Conservation (phyloP, 352 stramenopile genomes). For the Globisporangium nodosum region DNA sequence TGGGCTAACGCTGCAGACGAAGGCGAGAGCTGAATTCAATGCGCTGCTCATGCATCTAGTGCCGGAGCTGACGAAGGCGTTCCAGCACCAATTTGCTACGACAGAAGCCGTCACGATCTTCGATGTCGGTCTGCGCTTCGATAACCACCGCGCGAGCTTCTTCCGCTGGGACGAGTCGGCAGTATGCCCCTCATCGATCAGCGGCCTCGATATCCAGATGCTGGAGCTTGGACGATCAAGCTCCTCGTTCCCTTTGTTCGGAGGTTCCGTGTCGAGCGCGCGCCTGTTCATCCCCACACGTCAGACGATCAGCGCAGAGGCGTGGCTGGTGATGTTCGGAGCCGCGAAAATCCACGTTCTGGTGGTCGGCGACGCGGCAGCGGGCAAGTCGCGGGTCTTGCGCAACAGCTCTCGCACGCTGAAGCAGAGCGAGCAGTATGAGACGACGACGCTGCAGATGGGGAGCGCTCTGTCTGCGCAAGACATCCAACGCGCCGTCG, state of each 20-base stretch:
- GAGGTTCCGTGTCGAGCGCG: constrained; percentile 8
- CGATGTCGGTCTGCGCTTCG: constrained; percentile 32
- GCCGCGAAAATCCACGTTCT: constrained; percentile 38
- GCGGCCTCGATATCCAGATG: constrained; percentile 21
- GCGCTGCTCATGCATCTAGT: constrained; percentile 15
- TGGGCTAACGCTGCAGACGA: constrained; percentile 22
- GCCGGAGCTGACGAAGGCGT: constrained; percentile 19
- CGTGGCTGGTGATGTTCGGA: constrained; percentile 33
- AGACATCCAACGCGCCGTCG: constrained; percentile 35
- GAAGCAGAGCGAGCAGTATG: constrained; percentile 25
- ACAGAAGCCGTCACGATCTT: constrained; percentile 23
- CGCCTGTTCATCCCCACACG: constrained; percentile 46
- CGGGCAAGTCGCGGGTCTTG: constrained; percentile 48
- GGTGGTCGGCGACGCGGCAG: constrained; percentile 36
- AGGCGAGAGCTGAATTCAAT: constrained; percentile 28
- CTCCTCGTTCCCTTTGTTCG: neutral
- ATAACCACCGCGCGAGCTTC: constrained; percentile 21
- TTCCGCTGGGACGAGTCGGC: constrained; percentile 23
- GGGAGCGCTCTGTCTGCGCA: constrained; percentile 13
- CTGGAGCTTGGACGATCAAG: constrained; percentile 20
- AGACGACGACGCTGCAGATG: constrained; percentile 29
- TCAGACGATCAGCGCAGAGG: constrained; percentile 24
- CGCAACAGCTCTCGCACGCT: constrained; percentile 33
- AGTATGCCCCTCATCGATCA: constrained; percentile 2
- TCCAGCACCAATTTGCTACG: constrained; percentile 16